Evolutionary conservation across 495 filamentous ascomycete genomes (phyloP), one percentile per base, ranked within the genome.

Genomic region (Sordaria brevicollis): DNA sequence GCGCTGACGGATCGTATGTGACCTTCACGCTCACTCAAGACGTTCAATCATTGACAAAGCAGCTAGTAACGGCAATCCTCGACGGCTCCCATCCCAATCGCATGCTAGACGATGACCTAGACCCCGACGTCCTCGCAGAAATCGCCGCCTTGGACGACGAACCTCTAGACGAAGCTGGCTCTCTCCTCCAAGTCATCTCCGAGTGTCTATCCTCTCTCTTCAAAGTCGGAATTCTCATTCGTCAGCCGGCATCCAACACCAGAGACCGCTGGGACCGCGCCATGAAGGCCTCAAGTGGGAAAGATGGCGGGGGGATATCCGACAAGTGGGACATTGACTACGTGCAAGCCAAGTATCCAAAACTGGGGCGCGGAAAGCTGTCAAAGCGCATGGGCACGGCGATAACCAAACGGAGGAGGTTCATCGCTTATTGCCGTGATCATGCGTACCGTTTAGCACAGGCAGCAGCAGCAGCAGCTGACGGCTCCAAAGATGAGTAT

Each of bases 321-420:
- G 49, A 31, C 31, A 5, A 15, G 35, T 69, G 39, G 17, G 68
- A 69, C 43, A 69, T 69, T 29, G 49, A 57, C 34, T 65, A 69
- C 21, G 68, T 69, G 17, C 7, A 25, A n/a, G 29, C 65, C 15
- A 69, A 69, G 35, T 29, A 69, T 10, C 68, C 68, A 15, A 69
- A 69, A 31, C 8, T 65, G n/a, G 68, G 35, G 3, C 15, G 17
- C 17, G 49, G 43, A 13, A 71, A 68, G 70, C 68, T 80, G 21
- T 43, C 73, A 19, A 67, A 35, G 11, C 72, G 77, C 7, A 41
- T 79, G 25, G 78, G 78, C 9, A 67, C 70, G n/a, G 75, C 74
- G 1, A 79, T 78, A 34, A 72, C 78, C 7, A 73, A 80, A 70
- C 68, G 78, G 10, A 72, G 77, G 65, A 72, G 75, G 10, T 79